Percentiles rank a stretch among this genome's conserved stretches.
phyloP scores from a whole-genome alignment of 179 eudicot species.

The Actinidia chinensis region DNA sequence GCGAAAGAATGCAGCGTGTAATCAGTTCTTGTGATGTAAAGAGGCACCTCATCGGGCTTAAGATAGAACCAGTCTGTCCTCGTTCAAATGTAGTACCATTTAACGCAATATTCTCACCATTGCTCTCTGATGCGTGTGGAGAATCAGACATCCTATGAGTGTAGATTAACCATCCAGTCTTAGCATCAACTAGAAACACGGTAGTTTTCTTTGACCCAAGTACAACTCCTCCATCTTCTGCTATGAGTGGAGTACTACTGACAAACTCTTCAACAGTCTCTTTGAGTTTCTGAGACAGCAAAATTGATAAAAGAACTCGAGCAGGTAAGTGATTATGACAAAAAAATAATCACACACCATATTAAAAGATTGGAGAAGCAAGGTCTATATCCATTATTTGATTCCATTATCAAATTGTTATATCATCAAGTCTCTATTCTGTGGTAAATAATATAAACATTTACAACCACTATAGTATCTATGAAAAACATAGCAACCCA shows the following conservation, averaged over 20 bases:
- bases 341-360: background rate
- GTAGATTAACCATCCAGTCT: slow-evolving; percentile 65
- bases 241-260: slow-evolving; percentile 59
- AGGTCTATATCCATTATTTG: background rate
- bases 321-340: background rate
- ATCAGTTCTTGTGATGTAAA: slow-evolving; percentile 83
- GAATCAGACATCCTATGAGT: slow-evolving; percentile 48
- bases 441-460: too few relatives aligned
- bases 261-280: slow-evolving; percentile 56
- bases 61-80: slow-evolving; percentile 31
- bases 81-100: slow-evolving; percentile 24
- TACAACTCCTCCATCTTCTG: slow-evolving; percentile 71
- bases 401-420: slow-evolving; percentile 5
- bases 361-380: background rate
- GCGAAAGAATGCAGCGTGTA: slow-evolving; percentile 60
- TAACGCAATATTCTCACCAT: slow-evolving; percentile 22
- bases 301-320: background rate
- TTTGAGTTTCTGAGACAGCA: slow-evolving; percentile 54
- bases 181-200: slow-evolving; percentile 72
- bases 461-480: too few relatives aligned
- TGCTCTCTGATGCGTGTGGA: slow-evolving; percentile 31
- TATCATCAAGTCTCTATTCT: too few relatives aligned
- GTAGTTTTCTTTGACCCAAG: slow-evolving; percentile 78
- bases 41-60: slow-evolving; percentile 46
- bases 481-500: too few relatives aligned